Conservation (phyloP, 2,329 filamentous ascomycete species). For the Pleochaeta shiraiana region DNA sequence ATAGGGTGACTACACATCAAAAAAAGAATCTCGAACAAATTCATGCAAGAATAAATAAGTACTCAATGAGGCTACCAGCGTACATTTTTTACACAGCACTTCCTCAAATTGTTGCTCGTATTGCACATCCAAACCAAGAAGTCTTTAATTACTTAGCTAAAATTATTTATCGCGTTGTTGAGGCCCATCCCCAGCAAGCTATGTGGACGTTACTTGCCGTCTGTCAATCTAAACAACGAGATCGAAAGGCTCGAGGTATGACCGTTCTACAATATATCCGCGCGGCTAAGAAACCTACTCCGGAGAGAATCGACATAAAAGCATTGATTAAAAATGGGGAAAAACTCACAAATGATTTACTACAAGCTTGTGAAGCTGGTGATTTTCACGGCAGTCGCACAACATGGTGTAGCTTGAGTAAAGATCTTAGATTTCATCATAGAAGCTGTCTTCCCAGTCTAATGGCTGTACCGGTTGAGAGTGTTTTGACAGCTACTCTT, state of each 20-base stretch:
- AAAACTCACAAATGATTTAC: conserved; percentile 59
- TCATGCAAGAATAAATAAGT: conserved; percentile 59
- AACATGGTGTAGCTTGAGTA: conserved; percentile 49
- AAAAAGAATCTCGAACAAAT: conserved; percentile 44
- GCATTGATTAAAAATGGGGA: conserved; percentile 57
- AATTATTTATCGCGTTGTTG: conserved; percentile 74
- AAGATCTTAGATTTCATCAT: conserved; percentile 65
- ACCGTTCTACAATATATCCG: conserved; percentile 30
- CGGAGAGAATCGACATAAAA: conserved; percentile 37
- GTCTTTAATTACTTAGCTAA: conserved; percentile 57
- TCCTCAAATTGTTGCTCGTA: conserved; percentile 87
- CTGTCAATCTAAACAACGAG: conserved; percentile 54
- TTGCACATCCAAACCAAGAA: conserved; percentile 60
- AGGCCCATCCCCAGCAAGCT: conserved; percentile 71
- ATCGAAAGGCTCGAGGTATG: conserved; percentile 35
- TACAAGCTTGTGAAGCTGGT: conserved; percentile 59
- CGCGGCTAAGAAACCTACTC: conserved; percentile 28
- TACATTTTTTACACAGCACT: conserved; percentile 67
- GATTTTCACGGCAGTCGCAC: conserved; percentile 45
- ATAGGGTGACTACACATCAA: conserved; percentile 31
- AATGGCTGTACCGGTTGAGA: conserved; percentile 76
- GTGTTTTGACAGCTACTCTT: conserved; percentile 60
- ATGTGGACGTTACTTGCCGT: conserved; percentile 82
- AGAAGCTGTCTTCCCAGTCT: conserved; percentile 58
- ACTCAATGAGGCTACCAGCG: conserved; percentile 47